Evolutionary conservation across 208 protist species (phyloP).

Genomic region (Trypanosoma boissoni): DNA sequence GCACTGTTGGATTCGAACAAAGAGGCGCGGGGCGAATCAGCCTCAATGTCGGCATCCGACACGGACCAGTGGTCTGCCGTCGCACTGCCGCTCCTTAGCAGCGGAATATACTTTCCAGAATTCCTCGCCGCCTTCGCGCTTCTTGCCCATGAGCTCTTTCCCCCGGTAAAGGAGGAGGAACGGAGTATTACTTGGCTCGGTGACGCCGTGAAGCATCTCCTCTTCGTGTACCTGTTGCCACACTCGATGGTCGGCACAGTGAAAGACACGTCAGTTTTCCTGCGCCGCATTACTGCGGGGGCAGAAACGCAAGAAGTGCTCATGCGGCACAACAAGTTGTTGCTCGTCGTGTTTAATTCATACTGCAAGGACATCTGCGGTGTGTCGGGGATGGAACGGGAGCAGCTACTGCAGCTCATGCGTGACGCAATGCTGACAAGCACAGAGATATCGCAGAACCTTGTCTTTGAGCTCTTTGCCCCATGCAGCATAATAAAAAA

Average conservation of each 20-base stretch:
- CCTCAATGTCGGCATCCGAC: background rate
- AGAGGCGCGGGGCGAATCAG: background rate
- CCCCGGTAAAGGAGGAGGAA: slow-evolving; percentile 6
- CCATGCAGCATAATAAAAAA: slow-evolving; percentile 59
- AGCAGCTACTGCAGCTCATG: slow-evolving; percentile 71
- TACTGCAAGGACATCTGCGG: slow-evolving; percentile 83
- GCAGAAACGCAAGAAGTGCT: slow-evolving; percentile 55
- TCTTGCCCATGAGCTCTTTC: slow-evolving; percentile 58
- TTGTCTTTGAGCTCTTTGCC: slow-evolving; percentile 82
- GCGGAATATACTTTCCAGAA: slow-evolving; percentile 56
- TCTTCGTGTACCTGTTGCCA: slow-evolving; percentile 25
- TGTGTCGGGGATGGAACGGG: slow-evolving; percentile 54
- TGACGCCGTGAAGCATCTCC: slow-evolving; percentile 34
- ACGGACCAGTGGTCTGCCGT: background rate
- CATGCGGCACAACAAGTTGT: slow-evolving; percentile 39
- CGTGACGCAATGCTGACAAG: slow-evolving; percentile 87
- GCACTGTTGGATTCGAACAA: slow-evolving; percentile 4
- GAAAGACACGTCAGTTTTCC: slow-evolving; percentile 29
- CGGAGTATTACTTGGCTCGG: slow-evolving; percentile 38
- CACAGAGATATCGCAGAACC: slow-evolving; percentile 81
- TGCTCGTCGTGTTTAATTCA: slow-evolving; percentile 61
- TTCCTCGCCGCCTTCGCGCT: slow-evolving; percentile 64
- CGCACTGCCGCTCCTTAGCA: slow-evolving; percentile 8
- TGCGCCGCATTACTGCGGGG: slow-evolving; percentile 50
- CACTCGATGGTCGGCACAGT: slow-evolving; percentile 5